Base-by-base conservation (phyloP, 495 filamentous ascomycete species). In the Aspergillus incahuasiensis region DNA sequence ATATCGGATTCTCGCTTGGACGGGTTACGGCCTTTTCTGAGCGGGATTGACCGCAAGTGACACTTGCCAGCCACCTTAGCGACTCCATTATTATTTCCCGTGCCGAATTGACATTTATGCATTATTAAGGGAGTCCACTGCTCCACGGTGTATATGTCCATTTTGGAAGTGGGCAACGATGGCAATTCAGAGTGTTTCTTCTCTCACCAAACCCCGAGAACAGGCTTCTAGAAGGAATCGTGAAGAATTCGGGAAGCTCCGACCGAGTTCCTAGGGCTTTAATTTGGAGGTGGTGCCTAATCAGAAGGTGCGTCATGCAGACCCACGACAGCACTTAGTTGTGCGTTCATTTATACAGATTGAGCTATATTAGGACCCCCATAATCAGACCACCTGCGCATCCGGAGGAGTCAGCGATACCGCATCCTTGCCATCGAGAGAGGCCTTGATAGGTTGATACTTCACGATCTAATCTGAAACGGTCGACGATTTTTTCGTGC, bases 341-440 rank as follows among this genome's bases (percentile, higher is more conserved):
- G 51, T 44, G 19, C 12, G 9, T n/a, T 18, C 43, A 30, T 30
- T 8, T 46, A 46, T 42, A 25, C n/a, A 41, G 15, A 28, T 41
- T 28, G 19, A 40, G 35, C 24, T 52, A 39, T 20, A 38, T 21
- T 46, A 25, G 13, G 32, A 21, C 32, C 38, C 38, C 38, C 38
- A 52, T 52, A 52, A 43, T 52, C 49, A 52, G 21, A 52, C 49
- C 49, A 52, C 49, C 41, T 15, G 18, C 48, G 24, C 39, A 21
- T 43, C 15, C 38, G 39, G 41, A 20, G n/a, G 38, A 20, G 38
- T 7, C 6, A 22, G 28, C 20, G 34, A 40, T 24, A 40, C 24
- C 22, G 6, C 1, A 18, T 50, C 47, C 19, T n/a, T 35, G 32
- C 9, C 28, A 30, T 30, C 5, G 28, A 30, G 28, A 35, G 19